Conservation (phyloP, 2,329 filamentous ascomycete genomes). For the Corinectria fuckeliana region DNA sequence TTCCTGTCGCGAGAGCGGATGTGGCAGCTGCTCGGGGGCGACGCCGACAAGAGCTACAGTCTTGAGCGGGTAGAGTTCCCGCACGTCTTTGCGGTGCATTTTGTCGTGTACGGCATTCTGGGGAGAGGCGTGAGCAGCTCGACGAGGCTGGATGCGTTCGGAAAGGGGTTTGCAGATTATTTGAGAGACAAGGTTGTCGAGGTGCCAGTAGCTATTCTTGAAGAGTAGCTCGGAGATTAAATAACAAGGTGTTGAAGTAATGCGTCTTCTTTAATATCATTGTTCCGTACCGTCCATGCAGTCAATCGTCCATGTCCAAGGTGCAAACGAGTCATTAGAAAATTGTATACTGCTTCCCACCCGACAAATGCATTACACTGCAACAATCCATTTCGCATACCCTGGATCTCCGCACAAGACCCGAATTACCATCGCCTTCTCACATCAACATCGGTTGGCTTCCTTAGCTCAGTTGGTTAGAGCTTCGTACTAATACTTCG, state of each 20-base stretch:
- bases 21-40: constrained; percentile 1
- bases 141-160: constrained; percentile 13
- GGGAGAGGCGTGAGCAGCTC: constrained; percentile 16
- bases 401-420: neutral
- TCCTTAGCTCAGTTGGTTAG: neutral
- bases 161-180: constrained; percentile 18
- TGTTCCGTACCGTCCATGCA: too few species aligned
- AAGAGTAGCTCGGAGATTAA: too few species aligned
- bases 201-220: neutral
- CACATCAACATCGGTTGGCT: neutral
- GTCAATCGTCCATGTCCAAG: too few species aligned
- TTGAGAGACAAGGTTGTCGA: constrained; percentile 11
- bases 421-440: neutral
- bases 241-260: too few species aligned
- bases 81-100: constrained; percentile 9
- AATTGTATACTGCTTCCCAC: too few species aligned
- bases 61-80: constrained; percentile 16
- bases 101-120: constrained; percentile 10
- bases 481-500: neutral
- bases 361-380: too few species aligned
- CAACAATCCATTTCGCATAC: neutral
- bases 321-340: too few species aligned
- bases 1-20: constrained; percentile 5
- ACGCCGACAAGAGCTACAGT: constrained; percentile 1
- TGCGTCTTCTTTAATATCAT: too few species aligned